These are phyloP conservation scores for Panellus pusillus DNA, from an alignment of 768 basidiomycete genomes.

Conservation along the genomic window DNA sequence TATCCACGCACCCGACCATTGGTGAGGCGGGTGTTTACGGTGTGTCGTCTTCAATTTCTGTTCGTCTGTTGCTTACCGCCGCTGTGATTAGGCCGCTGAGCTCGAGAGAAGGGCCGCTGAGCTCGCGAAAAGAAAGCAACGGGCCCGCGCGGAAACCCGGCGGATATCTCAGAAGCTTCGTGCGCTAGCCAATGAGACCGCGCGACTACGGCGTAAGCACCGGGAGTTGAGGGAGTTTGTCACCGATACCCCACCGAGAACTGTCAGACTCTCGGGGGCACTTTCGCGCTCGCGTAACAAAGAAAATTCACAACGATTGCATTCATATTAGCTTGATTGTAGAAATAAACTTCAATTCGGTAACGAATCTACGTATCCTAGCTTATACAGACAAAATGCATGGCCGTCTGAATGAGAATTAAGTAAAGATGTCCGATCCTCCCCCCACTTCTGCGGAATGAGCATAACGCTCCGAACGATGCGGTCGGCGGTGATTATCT, in stretches of 20 bases:
- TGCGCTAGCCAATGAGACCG: neutral
- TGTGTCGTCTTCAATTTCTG: too few species aligned
- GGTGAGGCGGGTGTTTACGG: too few species aligned
- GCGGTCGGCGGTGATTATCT: slow-evolving; percentile 19
- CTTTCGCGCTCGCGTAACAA: too few species aligned
- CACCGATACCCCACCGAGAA: too few species aligned
- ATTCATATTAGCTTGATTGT: too few species aligned
- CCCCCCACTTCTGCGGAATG: slow-evolving; percentile 9
- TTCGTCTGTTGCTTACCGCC: too few species aligned
- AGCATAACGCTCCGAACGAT: too few species aligned
- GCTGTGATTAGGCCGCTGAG: too few species aligned
- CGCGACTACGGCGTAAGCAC: neutral
- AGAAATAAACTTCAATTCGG: too few species aligned
- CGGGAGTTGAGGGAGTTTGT: neutral
- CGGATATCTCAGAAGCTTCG: neutral
- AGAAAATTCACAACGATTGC: too few species aligned
- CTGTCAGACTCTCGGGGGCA: too few species aligned
- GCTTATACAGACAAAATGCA: slow-evolving; percentile 21
- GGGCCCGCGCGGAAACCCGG: neutral
- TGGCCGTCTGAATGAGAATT: slow-evolving; percentile 22
- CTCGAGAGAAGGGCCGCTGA: neutral
- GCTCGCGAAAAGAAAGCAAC: neutral
- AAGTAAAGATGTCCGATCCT: slow-evolving; percentile 8
- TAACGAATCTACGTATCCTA: neutral
- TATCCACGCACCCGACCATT: too few species aligned